phyloP scores from a whole-genome alignment of 169 alveolate genomes.

The Cryptosporidium viatorum region DNA sequence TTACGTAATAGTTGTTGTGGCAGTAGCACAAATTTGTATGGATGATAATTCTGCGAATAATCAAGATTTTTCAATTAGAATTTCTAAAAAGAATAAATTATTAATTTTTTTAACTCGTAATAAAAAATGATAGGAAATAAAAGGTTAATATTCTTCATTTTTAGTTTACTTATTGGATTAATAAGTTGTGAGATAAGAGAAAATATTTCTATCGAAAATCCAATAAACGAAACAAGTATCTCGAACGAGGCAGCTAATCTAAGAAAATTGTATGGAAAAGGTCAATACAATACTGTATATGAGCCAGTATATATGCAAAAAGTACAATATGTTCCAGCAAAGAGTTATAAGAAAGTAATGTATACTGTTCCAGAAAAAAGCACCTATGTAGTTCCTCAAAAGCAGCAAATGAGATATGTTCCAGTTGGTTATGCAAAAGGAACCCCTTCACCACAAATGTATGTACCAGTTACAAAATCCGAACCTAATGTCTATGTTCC shows the following conservation, averaged over 20 bases:
- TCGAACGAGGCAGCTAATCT: background rate
- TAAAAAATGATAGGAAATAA: background rate
- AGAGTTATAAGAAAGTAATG: conserved; percentile 50
- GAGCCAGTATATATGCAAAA: conserved; percentile 72
- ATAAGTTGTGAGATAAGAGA: conserved; percentile 27
- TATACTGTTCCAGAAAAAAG: conserved; percentile 69
- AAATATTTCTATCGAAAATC: background rate
- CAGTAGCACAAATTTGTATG: background rate
- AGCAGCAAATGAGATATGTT: conserved; percentile 62
- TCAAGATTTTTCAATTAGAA: background rate
- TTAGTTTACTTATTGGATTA: conserved; percentile 16
- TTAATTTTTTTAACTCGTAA: conserved; percentile 5
- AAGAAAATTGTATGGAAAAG: conserved; percentile 53
- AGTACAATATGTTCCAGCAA: conserved; percentile 62
- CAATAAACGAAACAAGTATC: background rate
- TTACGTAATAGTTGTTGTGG: conserved; percentile 36
- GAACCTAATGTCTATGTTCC: conserved; percentile 72
- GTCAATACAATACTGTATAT: conserved; percentile 49
- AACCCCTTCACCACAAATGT: conserved; percentile 57
- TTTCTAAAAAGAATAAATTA: background rate
- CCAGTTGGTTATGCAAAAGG: conserved; percentile 75
- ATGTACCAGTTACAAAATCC: conserved; percentile 70
- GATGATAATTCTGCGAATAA: background rate
- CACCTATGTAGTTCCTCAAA: conserved; percentile 58
- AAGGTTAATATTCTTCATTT: conserved; percentile 5